phyloP scores from a whole-genome alignment of 495 filamentous ascomycete genomes.

The Penicillium ochrochloron region DNA sequence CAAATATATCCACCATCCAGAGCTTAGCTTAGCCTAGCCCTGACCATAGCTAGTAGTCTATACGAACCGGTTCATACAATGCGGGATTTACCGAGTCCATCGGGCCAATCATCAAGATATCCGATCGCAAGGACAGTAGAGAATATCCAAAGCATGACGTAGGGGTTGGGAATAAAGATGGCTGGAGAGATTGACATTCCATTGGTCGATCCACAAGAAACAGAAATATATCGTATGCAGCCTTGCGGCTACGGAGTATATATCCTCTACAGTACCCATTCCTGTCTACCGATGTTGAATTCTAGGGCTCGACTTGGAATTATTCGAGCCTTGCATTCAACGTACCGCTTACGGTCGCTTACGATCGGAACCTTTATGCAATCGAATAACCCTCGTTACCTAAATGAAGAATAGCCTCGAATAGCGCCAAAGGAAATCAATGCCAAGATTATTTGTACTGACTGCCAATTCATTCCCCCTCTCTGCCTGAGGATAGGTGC shows the following conservation, averaged over 20 bases:
- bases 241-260: too few relatives aligned
- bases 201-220: background rate
- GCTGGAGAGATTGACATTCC: background rate
- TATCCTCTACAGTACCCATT: too few relatives aligned
- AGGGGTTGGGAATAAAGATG: background rate
- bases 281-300: background rate
- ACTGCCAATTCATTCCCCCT: background rate
- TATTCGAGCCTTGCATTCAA: background rate
- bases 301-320: background rate
- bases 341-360: too few relatives aligned
- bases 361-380: too few relatives aligned
- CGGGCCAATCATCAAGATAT: constrained; percentile 31
- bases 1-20: constrained; percentile 37
- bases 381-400: too few relatives aligned
- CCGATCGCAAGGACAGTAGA: background rate
- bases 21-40: background rate
- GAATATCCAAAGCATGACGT: background rate
- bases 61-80: constrained; percentile 43
- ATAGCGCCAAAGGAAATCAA: background rate
- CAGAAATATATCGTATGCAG: background rate
- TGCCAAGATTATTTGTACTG: background rate
- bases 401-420: too few relatives aligned
- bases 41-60: background rate
- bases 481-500: too few relatives aligned
- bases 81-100: constrained; percentile 46